Evolutionary conservation across 306 rosid species (phyloP).

Genomic region (Purshia tridentata): DNA sequence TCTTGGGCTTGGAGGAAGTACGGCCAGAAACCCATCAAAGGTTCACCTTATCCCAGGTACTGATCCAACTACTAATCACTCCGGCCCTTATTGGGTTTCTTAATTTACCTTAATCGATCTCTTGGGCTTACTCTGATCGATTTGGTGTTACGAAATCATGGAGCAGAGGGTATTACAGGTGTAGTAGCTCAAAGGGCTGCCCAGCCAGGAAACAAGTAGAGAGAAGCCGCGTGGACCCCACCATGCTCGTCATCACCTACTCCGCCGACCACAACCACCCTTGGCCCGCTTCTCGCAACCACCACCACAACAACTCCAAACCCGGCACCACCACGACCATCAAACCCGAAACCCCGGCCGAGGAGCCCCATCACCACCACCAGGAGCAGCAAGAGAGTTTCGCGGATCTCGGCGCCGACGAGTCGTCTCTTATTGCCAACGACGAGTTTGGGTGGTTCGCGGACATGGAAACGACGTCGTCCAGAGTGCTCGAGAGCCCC

Average conservation of each 20-base stretch:
- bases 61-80: background rate
- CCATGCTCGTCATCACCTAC: conserved; percentile 81
- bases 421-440: conserved; percentile 19
- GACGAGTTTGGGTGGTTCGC: conserved; percentile 74
- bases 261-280: conserved; percentile 88
- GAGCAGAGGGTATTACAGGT: conserved; percentile 82
- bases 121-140: background rate
- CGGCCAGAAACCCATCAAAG: conserved; percentile 98
- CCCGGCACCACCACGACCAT: background rate
- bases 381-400: conserved; percentile 33
- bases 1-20: conserved; percentile 98
- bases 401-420: conserved; percentile 38
- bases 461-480: conserved; percentile 61
- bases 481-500: conserved; percentile 54
- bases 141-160: background rate
- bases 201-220: conserved; percentile 98
- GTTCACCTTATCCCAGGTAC: conserved; percentile 96
- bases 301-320: conserved; percentile 19
- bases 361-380: conserved; percentile 16
- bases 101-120: too few relatives aligned
- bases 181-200: conserved; percentile 92
- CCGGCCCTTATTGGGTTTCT: too few relatives aligned
- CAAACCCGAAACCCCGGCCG: background rate
- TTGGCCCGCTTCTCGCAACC: conserved; percentile 67
- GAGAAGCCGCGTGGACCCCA: conserved; percentile 78